Conservation (phyloP, 2,329 filamentous ascomycete species). For the Diaporthe sp. region DNA sequence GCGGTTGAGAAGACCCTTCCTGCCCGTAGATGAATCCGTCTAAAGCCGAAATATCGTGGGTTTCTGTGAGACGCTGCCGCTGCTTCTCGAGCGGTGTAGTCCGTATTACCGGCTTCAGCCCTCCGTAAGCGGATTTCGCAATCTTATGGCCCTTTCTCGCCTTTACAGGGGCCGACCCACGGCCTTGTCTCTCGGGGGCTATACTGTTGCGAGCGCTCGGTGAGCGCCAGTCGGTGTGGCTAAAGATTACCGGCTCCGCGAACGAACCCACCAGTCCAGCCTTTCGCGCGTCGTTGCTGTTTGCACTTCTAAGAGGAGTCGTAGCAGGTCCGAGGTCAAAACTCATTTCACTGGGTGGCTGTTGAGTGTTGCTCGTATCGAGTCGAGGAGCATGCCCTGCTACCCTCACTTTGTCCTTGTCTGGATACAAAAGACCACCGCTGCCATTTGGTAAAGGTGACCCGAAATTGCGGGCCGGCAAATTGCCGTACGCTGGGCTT, state of each 20-base stretch:
- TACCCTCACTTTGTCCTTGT: slow-evolving; percentile 3
- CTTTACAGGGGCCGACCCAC: background rate
- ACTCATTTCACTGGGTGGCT: background rate
- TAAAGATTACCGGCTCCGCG: slow-evolving; percentile 3
- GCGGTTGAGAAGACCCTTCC: slow-evolving; percentile 37
- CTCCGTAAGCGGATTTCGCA: background rate
- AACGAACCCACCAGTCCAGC: background rate
- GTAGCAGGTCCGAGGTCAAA: background rate
- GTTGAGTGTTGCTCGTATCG: background rate
- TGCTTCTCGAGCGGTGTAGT: slow-evolving; percentile 30
- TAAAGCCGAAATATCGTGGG: slow-evolving; percentile 34
- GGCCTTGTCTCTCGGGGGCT: slow-evolving; percentile 4
- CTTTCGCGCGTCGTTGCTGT: slow-evolving; percentile 5
- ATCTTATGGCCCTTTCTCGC: slow-evolving; percentile 3
- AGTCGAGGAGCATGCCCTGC: background rate
- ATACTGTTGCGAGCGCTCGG: slow-evolving; percentile 5
- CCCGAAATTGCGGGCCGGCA: background rate
- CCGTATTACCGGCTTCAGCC: background rate
- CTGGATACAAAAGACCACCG: background rate
- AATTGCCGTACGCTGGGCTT: background rate
- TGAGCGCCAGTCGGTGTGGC: slow-evolving; percentile 14
- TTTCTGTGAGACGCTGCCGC: slow-evolving; percentile 25
- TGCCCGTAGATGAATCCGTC: slow-evolving; percentile 43
- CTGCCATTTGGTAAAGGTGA: slow-evolving; percentile 18
- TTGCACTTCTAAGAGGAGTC: background rate